Percentiles rank a stretch among this genome's conserved stretches.
Evolutionary conservation across 148 eudicot genomes (phyloP).

Genomic region (Rhododendron simsii): DNA sequence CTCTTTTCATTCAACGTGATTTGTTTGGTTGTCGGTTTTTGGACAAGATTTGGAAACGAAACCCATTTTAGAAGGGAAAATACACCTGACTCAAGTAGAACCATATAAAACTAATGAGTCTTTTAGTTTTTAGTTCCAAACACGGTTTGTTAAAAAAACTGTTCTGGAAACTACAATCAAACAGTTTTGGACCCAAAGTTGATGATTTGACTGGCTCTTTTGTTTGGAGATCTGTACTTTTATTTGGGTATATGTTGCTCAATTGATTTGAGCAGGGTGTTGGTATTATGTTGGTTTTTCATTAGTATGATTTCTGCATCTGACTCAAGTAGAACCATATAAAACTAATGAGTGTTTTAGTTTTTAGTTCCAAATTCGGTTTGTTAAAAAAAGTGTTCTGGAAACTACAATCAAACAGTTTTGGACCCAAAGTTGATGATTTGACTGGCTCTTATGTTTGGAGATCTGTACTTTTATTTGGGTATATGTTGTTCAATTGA

Average conservation of each 20-base stretch:
- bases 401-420: background rate
- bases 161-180: background rate
- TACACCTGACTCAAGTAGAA: background rate
- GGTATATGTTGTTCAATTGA: background rate
- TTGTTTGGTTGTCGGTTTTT: background rate
- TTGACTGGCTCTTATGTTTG: no score
- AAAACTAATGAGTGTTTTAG: background rate
- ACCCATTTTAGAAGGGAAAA: background rate
- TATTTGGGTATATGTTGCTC: background rate
- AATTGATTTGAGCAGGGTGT: background rate
- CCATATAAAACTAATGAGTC: background rate
- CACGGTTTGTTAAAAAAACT: background rate
- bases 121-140: background rate
- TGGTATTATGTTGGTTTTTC: background rate
- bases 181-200: background rate
- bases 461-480: background rate
- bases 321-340: background rate
- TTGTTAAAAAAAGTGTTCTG: background rate
- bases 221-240: background rate
- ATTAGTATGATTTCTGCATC: background rate
- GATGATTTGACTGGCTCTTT: background rate
- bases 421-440: background rate
- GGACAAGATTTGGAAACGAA: background rate
- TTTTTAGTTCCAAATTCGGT: background rate
- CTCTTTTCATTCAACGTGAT: background rate